Conservation (phyloP, 1,284 basidiomycete species). For the Serendipita sp. region DNA sequence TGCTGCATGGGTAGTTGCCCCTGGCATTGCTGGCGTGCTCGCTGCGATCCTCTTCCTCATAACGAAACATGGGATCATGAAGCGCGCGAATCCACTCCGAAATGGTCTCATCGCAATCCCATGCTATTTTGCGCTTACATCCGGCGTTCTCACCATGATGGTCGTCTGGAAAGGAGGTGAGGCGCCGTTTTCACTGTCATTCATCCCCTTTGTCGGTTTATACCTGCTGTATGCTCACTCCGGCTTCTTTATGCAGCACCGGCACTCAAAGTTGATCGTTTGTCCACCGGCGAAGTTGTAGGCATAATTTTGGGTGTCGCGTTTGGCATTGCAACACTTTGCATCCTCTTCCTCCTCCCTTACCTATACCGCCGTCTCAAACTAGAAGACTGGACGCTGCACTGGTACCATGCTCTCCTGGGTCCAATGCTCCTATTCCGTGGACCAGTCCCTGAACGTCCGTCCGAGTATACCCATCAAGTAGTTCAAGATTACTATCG, state of each 20-base stretch:
- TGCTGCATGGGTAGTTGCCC: constrained; percentile 23
- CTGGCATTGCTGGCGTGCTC: constrained; percentile 26
- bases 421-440: constrained; percentile 31
- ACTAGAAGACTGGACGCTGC: constrained; percentile 30
- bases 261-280: constrained; percentile 27
- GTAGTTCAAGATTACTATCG: constrained; percentile 29
- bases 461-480: constrained; percentile 6
- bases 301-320: constrained; percentile 28
- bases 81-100: constrained; percentile 18
- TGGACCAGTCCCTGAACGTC: constrained; percentile 18
- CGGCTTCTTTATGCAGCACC: constrained; percentile 18
- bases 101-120: constrained; percentile 20
- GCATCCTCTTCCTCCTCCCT: constrained; percentile 32
- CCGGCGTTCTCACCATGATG: constrained; percentile 15
- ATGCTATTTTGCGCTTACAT: constrained; percentile 21
- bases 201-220: neutral
- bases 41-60: constrained; percentile 26
- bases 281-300: constrained; percentile 22
- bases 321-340: constrained; percentile 24
- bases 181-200: neutral
- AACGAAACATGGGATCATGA: constrained; percentile 19
- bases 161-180: constrained; percentile 14
- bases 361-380: constrained; percentile 31
- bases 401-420: constrained; percentile 30
- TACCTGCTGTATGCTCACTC: neutral